Evolutionary conservation across 768 basidiomycete genomes (phyloP).

Genomic region (Mycena metata): DNA sequence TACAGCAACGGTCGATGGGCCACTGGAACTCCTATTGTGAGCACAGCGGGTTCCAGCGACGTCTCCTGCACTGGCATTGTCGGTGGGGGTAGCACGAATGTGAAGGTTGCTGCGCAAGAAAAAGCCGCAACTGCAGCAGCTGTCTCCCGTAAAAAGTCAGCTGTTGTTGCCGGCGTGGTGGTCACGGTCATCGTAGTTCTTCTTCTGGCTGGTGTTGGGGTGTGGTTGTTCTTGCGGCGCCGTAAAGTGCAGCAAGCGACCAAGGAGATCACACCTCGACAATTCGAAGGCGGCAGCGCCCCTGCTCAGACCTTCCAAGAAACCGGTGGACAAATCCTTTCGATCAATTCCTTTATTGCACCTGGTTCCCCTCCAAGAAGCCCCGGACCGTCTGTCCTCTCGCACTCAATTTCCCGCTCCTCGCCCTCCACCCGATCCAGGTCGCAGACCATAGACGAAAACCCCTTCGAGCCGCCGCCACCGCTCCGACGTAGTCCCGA

Average conservation of each 20-base stretch:
- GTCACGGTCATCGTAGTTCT: conserved; percentile 48
- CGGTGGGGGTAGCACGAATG: conserved; percentile 40
- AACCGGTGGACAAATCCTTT: conserved; percentile 34
- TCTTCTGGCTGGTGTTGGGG: conserved; percentile 38
- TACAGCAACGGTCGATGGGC: conserved; percentile 56
- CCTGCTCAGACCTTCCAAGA: conserved; percentile 29
- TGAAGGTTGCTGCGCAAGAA: conserved; percentile 41
- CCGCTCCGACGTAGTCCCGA: not conserved
- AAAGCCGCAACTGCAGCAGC: conserved; percentile 33
- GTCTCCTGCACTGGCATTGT: conserved; percentile 48
- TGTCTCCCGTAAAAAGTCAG: conserved; percentile 35
- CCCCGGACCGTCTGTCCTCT: conserved; percentile 14
- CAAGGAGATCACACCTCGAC: conserved; percentile 30
- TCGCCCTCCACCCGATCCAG: not conserved
- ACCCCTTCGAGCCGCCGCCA: conserved; percentile 5
- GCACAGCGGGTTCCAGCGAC: conserved; percentile 48
- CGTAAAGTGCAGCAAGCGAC: conserved; percentile 14
- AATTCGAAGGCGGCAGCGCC: conserved; percentile 30
- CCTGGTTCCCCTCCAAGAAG: conserved; percentile 16
- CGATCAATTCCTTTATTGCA: conserved; percentile 41
- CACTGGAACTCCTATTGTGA: conserved; percentile 46
- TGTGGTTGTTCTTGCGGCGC: conserved; percentile 39
- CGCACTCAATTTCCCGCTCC: conserved; percentile 6
- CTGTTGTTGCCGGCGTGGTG: conserved; percentile 49
- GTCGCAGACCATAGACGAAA: no score